phyloP scores from a whole-genome alignment of 2,329 filamentous ascomycete genomes.

The Aurifilum marmelostoma region DNA sequence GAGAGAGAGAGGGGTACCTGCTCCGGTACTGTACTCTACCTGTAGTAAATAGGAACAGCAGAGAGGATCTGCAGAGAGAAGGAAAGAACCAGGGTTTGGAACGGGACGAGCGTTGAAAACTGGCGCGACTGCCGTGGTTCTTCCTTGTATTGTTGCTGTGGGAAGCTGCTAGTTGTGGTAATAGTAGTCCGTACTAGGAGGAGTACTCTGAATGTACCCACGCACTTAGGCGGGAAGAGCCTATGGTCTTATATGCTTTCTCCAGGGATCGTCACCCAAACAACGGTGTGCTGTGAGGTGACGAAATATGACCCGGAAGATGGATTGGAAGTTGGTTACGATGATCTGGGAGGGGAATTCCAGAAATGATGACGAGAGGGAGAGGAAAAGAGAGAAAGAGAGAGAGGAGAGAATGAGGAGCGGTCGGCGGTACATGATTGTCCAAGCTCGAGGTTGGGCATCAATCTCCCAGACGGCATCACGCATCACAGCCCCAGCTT shows the following conservation, averaged over 20 bases:
- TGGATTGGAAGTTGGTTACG: conserved; percentile 1
- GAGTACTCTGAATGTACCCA: conserved; percentile 11
- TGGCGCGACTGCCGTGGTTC: conserved; percentile 16
- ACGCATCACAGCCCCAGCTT: conserved; percentile 8
- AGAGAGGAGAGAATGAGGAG: conserved; percentile 4
- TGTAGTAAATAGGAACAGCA: neutral
- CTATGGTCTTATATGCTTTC: conserved; percentile 27
- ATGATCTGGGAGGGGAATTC: conserved; percentile 1
- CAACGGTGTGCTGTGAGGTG: conserved; percentile 15
- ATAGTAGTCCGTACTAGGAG: neutral
- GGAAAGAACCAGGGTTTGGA: conserved; percentile 6
- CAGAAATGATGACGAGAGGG: conserved; percentile 18
- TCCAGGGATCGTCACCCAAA: conserved; percentile 3
- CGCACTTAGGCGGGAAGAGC: conserved; percentile 5
- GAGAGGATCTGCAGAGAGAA: neutral
- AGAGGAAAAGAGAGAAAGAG: neutral
- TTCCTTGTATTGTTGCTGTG: neutral
- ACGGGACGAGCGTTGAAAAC: conserved; percentile 9
- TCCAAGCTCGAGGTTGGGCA: conserved; percentile 25
- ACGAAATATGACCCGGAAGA: conserved; percentile 21
- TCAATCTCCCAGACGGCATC: conserved; percentile 21
- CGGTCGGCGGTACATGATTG: conserved; percentile 13
- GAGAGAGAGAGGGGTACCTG: conserved; percentile 17
- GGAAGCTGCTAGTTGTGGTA: neutral
- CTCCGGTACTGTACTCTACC: neutral